Conservation (phyloP, 371 early-diverging fungal species). For the Mucor indicus region DNA sequence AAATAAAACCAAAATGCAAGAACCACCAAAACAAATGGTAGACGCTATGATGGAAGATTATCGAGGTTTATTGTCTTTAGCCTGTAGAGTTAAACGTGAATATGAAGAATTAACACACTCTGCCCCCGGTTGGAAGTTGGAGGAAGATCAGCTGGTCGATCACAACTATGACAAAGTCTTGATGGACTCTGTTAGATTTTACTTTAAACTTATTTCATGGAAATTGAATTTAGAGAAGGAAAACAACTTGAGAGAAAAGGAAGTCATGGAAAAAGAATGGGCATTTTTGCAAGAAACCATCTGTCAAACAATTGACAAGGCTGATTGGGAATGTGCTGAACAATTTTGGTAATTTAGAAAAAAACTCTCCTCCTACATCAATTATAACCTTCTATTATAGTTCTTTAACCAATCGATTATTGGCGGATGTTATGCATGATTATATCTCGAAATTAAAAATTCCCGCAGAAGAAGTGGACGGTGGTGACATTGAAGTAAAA, state of each 20-base stretch:
- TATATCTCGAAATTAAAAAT: slow-evolving; percentile 45
- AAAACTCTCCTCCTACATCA: too few relatives aligned
- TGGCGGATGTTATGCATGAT: slow-evolving; percentile 47
- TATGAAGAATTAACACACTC: slow-evolving; percentile 64
- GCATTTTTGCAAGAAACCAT: slow-evolving; percentile 64
- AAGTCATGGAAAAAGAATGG: slow-evolving; percentile 83
- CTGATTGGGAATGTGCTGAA: slow-evolving; percentile 72
- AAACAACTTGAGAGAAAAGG: slow-evolving; percentile 71
- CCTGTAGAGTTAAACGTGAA: slow-evolving; percentile 69
- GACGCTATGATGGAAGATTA: slow-evolving; percentile 84
- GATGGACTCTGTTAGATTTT: slow-evolving; percentile 71
- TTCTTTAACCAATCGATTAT: slow-evolving; percentile 43
- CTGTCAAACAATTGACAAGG: slow-evolving; percentile 68
- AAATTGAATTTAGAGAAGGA: slow-evolving; percentile 56
- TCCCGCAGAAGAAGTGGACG: slow-evolving; percentile 33
- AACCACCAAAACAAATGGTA: slow-evolving; percentile 69
- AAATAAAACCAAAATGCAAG: slow-evolving; percentile 67
- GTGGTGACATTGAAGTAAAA: slow-evolving; percentile 50
- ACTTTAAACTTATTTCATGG: slow-evolving; percentile 75
- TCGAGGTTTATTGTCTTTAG: slow-evolving; percentile 66
- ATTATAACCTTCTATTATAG: slow-evolving; percentile 27
- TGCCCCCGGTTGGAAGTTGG: slow-evolving; percentile 69
- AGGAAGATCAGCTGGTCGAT: slow-evolving; percentile 51
- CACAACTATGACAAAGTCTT: slow-evolving; percentile 69
- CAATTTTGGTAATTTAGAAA: slow-evolving; percentile 79